phyloP scores from a whole-genome alignment of 2,329 filamentous ascomycete genomes.

The Botryotinia narcissicola region DNA sequence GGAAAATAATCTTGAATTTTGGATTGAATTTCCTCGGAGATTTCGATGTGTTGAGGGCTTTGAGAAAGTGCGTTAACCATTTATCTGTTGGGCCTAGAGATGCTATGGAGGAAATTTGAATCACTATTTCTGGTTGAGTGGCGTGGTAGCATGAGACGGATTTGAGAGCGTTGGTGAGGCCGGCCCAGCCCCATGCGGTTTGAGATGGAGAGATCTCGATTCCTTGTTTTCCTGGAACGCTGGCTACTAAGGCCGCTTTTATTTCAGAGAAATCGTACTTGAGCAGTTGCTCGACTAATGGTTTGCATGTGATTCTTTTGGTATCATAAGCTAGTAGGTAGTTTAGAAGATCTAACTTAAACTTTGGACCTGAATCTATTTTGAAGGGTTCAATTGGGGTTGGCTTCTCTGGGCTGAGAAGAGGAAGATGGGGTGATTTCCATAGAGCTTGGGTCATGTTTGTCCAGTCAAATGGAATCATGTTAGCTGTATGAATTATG shows the following conservation, averaged over 20 bases:
- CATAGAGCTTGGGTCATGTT: slow-evolving; percentile 87
- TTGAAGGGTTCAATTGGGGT: slow-evolving; percentile 24
- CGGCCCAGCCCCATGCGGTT: slow-evolving; percentile 78
- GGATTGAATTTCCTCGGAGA: slow-evolving; percentile 39
- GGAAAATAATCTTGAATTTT: slow-evolving; percentile 72
- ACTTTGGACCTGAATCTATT: slow-evolving; percentile 62
- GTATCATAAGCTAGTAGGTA: slow-evolving; percentile 71
- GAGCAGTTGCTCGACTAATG: slow-evolving; percentile 56
- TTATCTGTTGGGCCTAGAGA: slow-evolving; percentile 67
- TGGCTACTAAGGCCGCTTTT: slow-evolving; percentile 71
- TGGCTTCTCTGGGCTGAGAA: neutral
- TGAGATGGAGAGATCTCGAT: slow-evolving; percentile 42
- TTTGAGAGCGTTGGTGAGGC: slow-evolving; percentile 58
- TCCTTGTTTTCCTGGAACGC: slow-evolving; percentile 68
- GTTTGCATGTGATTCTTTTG: slow-evolving; percentile 50
- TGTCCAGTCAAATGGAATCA: slow-evolving; percentile 83
- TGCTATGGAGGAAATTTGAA: slow-evolving; percentile 78
- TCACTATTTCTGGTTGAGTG: slow-evolving; percentile 48
- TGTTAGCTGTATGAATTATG: slow-evolving; percentile 85
- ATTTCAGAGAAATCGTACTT: slow-evolving; percentile 69
- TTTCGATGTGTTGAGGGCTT: slow-evolving; percentile 43
- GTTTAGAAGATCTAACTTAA: slow-evolving; percentile 71
- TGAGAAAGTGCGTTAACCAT: slow-evolving; percentile 69
- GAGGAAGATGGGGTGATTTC: slow-evolving; percentile 68
- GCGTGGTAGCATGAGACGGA: slow-evolving; percentile 49